Conservation (phyloP, 116 monocot genomes). For the Cymodocea nodosa region DNA sequence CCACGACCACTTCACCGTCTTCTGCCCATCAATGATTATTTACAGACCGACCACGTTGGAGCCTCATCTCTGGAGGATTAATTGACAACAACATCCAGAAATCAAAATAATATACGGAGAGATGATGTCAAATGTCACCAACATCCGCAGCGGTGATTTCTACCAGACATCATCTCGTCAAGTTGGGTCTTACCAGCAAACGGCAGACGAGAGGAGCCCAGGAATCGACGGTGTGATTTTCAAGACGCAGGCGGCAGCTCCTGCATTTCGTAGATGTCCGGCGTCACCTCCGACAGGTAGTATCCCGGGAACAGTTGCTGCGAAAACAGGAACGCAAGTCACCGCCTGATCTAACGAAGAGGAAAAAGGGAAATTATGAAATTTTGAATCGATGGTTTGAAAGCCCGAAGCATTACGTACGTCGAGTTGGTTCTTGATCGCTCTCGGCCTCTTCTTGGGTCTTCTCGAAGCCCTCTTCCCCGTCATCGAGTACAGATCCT, state of each 20-base stretch:
- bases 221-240: background rate
- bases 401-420: constrained; percentile 13
- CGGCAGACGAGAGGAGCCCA: too few species aligned
- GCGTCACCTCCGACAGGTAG: constrained; percentile 38
- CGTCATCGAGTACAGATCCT: constrained; percentile 56
- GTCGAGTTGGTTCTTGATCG: constrained; percentile 44
- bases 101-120: too few species aligned
- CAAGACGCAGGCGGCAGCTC: constrained; percentile 3
- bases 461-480: constrained; percentile 33
- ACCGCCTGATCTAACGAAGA: background rate
- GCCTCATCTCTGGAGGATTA: too few species aligned
- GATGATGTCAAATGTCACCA: too few species aligned
- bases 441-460: constrained; percentile 34
- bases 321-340: background rate
- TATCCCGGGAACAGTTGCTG: constrained; percentile 44
- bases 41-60: too few species aligned
- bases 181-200: too few species aligned
- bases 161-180: too few species aligned
- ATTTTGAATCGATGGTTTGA: background rate
- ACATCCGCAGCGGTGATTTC: too few species aligned
- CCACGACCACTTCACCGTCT: too few species aligned
- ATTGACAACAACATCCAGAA: too few species aligned
- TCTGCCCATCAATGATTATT: too few species aligned
- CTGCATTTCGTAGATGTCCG: constrained; percentile 28
- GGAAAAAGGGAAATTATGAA: background rate